Percentiles rank a stretch among this genome's conserved stretches.
phyloP scores from a whole-genome alignment of 2,329 filamentous ascomycete species.

The Periconia digitata region DNA sequence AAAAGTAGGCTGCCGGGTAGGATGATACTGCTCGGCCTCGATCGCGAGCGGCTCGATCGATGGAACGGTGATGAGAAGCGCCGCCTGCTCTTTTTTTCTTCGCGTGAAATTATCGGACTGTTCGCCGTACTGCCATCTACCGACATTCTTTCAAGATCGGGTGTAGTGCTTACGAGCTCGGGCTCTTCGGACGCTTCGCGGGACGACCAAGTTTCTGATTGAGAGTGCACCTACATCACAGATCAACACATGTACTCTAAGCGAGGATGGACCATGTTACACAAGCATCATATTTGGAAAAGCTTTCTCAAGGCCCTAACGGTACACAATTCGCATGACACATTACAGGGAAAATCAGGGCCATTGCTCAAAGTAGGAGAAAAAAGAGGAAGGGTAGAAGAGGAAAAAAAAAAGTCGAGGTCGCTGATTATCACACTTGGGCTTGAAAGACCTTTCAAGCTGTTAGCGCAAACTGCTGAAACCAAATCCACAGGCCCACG shows the following conservation, averaged over 20 bases:
- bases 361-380: slow-evolving; percentile 1
- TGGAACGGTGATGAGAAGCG: slow-evolving; percentile 39
- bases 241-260: slow-evolving; percentile 35
- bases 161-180: slow-evolving; percentile 20
- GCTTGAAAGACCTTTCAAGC: slow-evolving; percentile 14
- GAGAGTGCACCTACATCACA: slow-evolving; percentile 33
- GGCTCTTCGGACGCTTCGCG: slow-evolving; percentile 36
- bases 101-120: slow-evolving; percentile 3
- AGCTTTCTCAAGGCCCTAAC: slow-evolving; percentile 24
- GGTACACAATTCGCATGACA: slow-evolving; percentile 14
- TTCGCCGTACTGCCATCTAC: slow-evolving; percentile 6
- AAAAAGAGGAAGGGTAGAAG: too few species aligned
- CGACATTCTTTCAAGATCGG: slow-evolving; percentile 12
- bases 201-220: slow-evolving; percentile 29
- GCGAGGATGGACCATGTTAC: neutral
- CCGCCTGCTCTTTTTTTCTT: slow-evolving; percentile 29
- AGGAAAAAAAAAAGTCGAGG: slow-evolving; percentile 12
- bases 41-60: slow-evolving; percentile 35
- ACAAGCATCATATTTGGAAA: slow-evolving; percentile 17
- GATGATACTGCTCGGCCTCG: slow-evolving; percentile 31
- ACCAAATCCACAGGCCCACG: slow-evolving; percentile 2
- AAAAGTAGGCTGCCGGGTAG: slow-evolving; percentile 23
- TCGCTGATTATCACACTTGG: slow-evolving; percentile 17
- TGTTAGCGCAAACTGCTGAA: slow-evolving; percentile 15
- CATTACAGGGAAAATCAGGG: slow-evolving; percentile 21